phyloP scores from a whole-genome alignment of 768 basidiomycete species.

The Pulveroboletus sp. region DNA sequence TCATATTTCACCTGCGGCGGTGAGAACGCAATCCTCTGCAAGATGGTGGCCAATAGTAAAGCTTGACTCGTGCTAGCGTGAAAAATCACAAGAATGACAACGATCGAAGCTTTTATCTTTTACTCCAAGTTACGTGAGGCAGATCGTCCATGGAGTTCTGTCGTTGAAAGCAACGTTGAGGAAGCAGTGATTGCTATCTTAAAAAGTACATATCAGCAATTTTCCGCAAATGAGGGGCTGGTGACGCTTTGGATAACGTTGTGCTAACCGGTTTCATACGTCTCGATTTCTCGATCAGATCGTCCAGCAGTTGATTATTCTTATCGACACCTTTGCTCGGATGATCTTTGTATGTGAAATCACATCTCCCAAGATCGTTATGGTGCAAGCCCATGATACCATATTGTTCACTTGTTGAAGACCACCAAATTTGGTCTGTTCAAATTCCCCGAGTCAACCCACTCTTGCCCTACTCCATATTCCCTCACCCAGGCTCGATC shows the following conservation, averaged over 20 bases:
- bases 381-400: no score
- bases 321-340: background rate
- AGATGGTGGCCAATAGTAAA: conserved; percentile 7
- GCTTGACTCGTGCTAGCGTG: conserved; percentile 1
- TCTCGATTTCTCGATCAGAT: no score
- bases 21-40: background rate
- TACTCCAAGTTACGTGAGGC: conserved; percentile 6
- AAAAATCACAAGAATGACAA: conserved; percentile 6
- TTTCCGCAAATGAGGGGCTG: no score
- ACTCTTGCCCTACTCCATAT: no score
- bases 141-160: conserved; percentile 7
- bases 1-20: background rate
- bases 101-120: conserved; percentile 1
- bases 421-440: no score
- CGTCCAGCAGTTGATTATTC: background rate
- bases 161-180: background rate
- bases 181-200: no score
- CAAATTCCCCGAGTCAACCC: no score
- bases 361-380: no score
- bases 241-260: background rate
- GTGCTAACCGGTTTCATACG: background rate
- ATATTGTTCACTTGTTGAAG: no score
- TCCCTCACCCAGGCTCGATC: no score
- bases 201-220: no score
- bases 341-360: no score